Evolutionary conservation across 495 filamentous ascomycete species (phyloP).

Genomic region (Podospora anserina): DNA sequence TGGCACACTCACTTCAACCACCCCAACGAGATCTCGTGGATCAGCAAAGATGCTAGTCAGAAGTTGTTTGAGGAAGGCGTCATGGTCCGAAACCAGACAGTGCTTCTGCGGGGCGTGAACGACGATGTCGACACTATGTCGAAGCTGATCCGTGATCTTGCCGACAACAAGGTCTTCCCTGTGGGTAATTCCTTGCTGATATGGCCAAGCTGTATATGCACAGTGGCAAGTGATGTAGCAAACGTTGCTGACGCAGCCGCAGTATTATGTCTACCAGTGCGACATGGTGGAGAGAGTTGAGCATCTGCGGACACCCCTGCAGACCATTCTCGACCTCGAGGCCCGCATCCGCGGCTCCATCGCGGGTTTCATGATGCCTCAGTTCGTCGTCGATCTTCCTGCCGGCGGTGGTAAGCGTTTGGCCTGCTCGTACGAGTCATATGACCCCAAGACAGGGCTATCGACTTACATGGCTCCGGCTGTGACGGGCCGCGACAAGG

Average conservation of each 20-base stretch:
- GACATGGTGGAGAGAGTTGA: slow-evolving; percentile 57
- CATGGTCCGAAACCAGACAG: slow-evolving; percentile 50
- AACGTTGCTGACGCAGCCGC: slow-evolving; percentile 14
- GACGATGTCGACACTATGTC: slow-evolving; percentile 52
- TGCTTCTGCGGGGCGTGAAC: slow-evolving; percentile 56
- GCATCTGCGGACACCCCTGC: slow-evolving; percentile 59
- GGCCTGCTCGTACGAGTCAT: slow-evolving; percentile 48
- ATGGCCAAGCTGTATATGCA: background rate
- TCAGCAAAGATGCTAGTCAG: slow-evolving; percentile 49
- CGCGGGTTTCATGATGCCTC: slow-evolving; percentile 58
- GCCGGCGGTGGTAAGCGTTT: slow-evolving; percentile 60
- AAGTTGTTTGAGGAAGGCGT: slow-evolving; percentile 50
- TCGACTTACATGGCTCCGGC: slow-evolving; percentile 53
- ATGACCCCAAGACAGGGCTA: slow-evolving; percentile 49
- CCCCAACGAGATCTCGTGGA: slow-evolving; percentile 57
- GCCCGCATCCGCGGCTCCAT: slow-evolving; percentile 53
- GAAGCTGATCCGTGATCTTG: slow-evolving; percentile 48
- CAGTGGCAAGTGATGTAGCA: background rate
- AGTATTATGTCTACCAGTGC: slow-evolving; percentile 60
- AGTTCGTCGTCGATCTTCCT: slow-evolving; percentile 60
- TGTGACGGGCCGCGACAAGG: slow-evolving; percentile 44
- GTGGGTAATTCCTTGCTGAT: slow-evolving; percentile 29
- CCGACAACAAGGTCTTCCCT: slow-evolving; percentile 53
- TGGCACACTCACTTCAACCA: slow-evolving; percentile 64
- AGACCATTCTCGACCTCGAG: slow-evolving; percentile 55